Base-by-base conservation (phyloP, 2,329 filamentous ascomycete genomes). In the Raffaelea deltoideospora region DNA sequence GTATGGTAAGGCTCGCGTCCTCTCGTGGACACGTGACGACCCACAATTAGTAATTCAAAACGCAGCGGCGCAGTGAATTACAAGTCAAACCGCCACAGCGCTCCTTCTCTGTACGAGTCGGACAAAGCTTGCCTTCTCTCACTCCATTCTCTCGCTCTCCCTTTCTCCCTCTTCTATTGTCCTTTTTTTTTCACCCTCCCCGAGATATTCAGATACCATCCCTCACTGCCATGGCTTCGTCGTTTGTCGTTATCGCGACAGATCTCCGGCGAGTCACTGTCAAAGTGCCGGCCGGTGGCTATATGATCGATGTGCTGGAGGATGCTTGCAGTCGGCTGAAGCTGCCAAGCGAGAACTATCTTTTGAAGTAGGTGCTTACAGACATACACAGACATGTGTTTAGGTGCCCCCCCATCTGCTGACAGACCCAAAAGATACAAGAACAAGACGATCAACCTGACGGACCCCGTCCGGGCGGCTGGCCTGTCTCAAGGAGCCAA, bases 291-390 rank as follows among this genome's bases (percentile, higher is more conserved):
- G 85, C 86, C 0, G 69, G 70, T 38, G 94, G 79, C 44, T 80
- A 84, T 48, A 63, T 98, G 47, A 79, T 79, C 40, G 87, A 95
- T 52, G 72, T 98, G 2, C 67, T 94, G 15, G 73, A 84, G 43
- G 81, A 96, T 57, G 88, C 88, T 32, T 96, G 88, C 55, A 66
- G 67, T 47, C 93, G 88, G 61, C 72, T 94, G 47, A 77, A 76
- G 41, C 59, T 88, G 23, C 65, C 76, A 41, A 65, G 79, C 23
- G 76, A 78, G 45, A 79, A 80, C 43, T 90, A 82, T 58, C 71
- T 79, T 18, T 61, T 98, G 40, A 96, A 92, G 81, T 88, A 61
- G 48, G 63, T 46, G 27, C 3, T n/a, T n/a, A n/a, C n/a, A n/a
- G n/a, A n/a, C n/a, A n/a, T n/a, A n/a, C n/a, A n/a, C n/a, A n/a